Conservation (phyloP, 495 filamentous ascomycete genomes). For the Trichoderma gamsii region DNA sequence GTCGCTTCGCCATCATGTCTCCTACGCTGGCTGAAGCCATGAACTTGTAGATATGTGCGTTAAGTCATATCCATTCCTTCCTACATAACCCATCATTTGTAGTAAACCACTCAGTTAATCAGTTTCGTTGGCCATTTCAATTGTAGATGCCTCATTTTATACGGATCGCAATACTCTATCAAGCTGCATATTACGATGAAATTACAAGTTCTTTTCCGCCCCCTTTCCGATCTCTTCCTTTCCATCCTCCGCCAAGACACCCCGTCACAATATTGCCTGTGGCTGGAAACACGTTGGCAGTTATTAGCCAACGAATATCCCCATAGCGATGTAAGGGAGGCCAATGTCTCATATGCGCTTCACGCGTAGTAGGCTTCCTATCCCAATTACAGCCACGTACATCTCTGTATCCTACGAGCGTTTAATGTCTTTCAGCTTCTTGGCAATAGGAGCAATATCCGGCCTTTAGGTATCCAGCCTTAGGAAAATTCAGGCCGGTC, state of each 20-base stretch:
- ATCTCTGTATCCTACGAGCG: not conserved
- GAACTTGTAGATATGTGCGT: not conserved
- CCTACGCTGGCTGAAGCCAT: not conserved
- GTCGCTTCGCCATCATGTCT: not conserved
- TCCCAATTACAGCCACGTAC: not conserved
- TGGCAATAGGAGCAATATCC: too few relatives aligned
- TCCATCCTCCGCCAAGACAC: not conserved
- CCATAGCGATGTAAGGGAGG: not conserved
- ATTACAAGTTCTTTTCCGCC: not conserved
- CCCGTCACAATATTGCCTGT: not conserved
- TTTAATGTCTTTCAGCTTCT: not conserved
- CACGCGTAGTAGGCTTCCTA: not conserved
- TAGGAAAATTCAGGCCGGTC: not conserved
- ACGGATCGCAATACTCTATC: not conserved
- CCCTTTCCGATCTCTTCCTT: not conserved
- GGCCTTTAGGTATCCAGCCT: not conserved
- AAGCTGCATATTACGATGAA: not conserved
- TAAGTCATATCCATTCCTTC: not conserved
- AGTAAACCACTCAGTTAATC: not conserved
- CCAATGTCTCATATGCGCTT: not conserved
- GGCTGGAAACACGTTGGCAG: not conserved
- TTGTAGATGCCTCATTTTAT: not conserved
- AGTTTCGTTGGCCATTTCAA: not conserved
- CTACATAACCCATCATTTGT: not conserved
- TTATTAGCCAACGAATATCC: not conserved